Evolutionary conservation across 2,329 filamentous ascomycete genomes (phyloP), one percentile per base, ranked within the genome.

Genomic region (Aspergillus sclerotialis): DNA sequence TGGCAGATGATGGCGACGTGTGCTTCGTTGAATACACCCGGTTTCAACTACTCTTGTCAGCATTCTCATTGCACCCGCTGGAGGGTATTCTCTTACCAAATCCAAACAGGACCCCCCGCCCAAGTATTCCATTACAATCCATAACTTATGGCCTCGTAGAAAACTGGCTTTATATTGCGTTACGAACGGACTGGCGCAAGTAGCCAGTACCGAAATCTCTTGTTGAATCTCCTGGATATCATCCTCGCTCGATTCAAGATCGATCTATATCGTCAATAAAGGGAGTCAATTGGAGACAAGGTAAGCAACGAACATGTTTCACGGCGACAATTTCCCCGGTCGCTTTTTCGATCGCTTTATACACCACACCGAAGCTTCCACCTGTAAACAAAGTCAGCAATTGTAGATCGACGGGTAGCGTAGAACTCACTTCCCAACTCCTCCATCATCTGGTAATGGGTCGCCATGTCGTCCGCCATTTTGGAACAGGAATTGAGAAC

Each of bases 41-140:
- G 85, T 80, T 93, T 94, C 44, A 96, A 72, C 86, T 92, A 52
- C 12, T 35, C 36, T 24, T 31, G 39, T 54, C 42, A 59, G 50
- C 33, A 31, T 15, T 26, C 8, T n/a, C n/a, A 19, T 13, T 15
- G 9, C 25, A 26, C 29, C 17, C 15, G 12, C 10, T 3, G 11
- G 30, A 27, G 18, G 36, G 13, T 4, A 32, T 31, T 24, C n/a
- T n/a, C n/a, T 37, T 75, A 94, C 85, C 70, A 98, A 63, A 60
- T 98, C 92, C 45, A 95, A 73, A 59, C 92, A 95, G 12, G 92
- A 96, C 26, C 92, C 92, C 44, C 92, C 92, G 5, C 92, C 92
- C 8, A 98, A 70, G 56, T 84, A 98, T 63, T 98, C 92, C 92
- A 98, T 98, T 38, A 96, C 87, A 56, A 98, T 98, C 92, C 92